Percentiles rank a stretch among this genome's conserved stretches.
Conservation (phyloP, 75 land plant genomes). For the Ceratopteris richardii region DNA sequence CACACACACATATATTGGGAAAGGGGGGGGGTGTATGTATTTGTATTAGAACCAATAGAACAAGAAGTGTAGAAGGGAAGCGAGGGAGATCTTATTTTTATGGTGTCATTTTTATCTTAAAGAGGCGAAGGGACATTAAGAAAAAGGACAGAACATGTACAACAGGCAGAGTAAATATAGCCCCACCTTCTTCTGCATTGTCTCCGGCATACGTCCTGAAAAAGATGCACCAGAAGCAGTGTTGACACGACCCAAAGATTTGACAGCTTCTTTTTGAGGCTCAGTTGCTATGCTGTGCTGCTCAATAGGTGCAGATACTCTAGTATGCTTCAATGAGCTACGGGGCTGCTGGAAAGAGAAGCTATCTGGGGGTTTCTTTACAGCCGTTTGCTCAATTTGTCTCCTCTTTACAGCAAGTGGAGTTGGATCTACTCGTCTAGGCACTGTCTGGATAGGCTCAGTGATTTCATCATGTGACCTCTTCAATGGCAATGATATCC, state of each 20-base stretch:
- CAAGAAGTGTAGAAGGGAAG: neutral
- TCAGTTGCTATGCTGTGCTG: slow-evolving; percentile 17
- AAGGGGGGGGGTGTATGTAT: too few relatives aligned
- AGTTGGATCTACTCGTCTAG: slow-evolving; percentile 36
- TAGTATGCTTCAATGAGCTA: slow-evolving; percentile 39
- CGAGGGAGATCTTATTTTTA: neutral
- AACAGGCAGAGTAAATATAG: neutral
- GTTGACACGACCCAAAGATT: slow-evolving; percentile 27
- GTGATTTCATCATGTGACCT: slow-evolving; percentile 27
- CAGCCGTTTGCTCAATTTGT: slow-evolving; percentile 30
- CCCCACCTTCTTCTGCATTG: slow-evolving; percentile 73
- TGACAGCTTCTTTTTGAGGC: slow-evolving; percentile 31
- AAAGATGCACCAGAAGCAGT: slow-evolving; percentile 11
- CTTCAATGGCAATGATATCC: neutral
- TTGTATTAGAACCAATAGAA: too few relatives aligned
- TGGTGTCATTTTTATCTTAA: too few relatives aligned
- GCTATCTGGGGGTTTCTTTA: slow-evolving; percentile 16
- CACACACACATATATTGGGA: too few relatives aligned
- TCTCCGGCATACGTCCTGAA: slow-evolving; percentile 58
- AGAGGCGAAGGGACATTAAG: too few relatives aligned
- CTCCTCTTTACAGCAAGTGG: slow-evolving; percentile 36
- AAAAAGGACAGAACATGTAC: neutral
- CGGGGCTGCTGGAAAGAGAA: slow-evolving; percentile 21
- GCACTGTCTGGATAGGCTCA: slow-evolving; percentile 13
- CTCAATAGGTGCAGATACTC: slow-evolving; percentile 25